Conservation (phyloP, 1,139 yeast species). For the Nakaseomyces bracarensis region DNA sequence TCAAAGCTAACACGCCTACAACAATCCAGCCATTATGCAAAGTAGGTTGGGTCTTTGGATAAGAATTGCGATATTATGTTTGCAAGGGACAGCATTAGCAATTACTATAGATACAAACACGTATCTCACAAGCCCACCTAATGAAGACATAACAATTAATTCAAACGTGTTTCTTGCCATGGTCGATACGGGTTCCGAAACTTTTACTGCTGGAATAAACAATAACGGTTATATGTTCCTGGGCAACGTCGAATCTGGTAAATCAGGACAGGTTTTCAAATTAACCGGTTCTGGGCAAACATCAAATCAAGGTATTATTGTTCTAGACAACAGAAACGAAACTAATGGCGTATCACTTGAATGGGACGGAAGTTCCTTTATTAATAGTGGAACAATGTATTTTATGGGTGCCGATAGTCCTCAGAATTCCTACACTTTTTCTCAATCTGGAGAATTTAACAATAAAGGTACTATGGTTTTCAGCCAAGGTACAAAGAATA, state of each 20-base stretch:
- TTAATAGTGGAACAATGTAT: conserved; percentile 13
- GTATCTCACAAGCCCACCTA: neutral
- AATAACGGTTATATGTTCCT: conserved; percentile 14
- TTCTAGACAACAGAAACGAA: conserved; percentile 14
- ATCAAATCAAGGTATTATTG: conserved; percentile 13
- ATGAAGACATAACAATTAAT: conserved; percentile 10
- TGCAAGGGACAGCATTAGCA: neutral
- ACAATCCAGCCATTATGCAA: too few relatives aligned
- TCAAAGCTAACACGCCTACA: too few relatives aligned
- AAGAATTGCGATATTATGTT: neutral
- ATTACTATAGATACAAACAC: neutral
- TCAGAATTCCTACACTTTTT: conserved; percentile 10
- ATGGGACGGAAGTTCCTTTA: conserved; percentile 12
- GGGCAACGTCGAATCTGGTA: conserved; percentile 11
- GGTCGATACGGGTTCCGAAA: conserved; percentile 10
- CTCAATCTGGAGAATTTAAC: conserved; percentile 9
- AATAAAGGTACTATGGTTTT: conserved; percentile 14
- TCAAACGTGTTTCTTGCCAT: conserved; percentile 12
- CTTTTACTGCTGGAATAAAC: conserved; percentile 9
- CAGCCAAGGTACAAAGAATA: conserved; percentile 11
- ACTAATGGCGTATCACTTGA: conserved; percentile 10
- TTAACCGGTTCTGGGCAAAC: conserved; percentile 9
- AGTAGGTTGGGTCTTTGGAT: neutral
- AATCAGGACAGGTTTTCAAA: conserved; percentile 5
- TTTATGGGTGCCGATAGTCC: conserved; percentile 11